These are phyloP conservation scores for Pyrenochaeta sp. DNA, from an alignment of 2,329 filamentous ascomycete genomes.

Conservation along the genomic window DNA sequence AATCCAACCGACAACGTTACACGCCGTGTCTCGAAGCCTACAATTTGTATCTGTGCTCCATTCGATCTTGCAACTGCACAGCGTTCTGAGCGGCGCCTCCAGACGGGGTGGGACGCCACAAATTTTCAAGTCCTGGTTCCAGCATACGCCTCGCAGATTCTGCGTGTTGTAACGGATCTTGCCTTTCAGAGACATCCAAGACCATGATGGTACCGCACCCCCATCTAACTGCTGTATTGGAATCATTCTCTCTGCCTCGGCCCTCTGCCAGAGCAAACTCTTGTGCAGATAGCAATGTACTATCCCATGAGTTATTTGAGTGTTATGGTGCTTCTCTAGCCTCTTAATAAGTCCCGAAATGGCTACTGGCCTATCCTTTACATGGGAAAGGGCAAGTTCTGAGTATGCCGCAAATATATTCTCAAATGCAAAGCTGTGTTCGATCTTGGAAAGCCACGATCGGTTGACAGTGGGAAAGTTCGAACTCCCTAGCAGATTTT, in stretches of 20 bases:
- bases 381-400: background rate
- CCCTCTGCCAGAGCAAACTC: background rate
- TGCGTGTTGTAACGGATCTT: too few species aligned
- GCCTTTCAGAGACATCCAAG: background rate
- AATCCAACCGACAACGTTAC: too few species aligned
- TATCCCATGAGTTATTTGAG: background rate
- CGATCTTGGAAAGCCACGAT: background rate
- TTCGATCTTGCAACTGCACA: too few species aligned
- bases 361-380: background rate
- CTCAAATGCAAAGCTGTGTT: background rate
- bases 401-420: constrained; percentile 1
- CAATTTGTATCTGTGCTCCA: too few species aligned
- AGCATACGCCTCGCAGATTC: too few species aligned
- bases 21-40: too few species aligned
- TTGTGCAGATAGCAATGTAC: constrained; percentile 1
- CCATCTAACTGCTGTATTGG: background rate
- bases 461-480: too few species aligned
- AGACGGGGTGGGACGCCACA: too few species aligned
- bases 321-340: background rate
- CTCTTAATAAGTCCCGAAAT: constrained; percentile 2
- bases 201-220: background rate
- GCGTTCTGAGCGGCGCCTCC: too few species aligned
- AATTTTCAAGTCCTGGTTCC: too few species aligned
- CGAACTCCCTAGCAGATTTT: too few species aligned
- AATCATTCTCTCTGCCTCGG: background rate